These are phyloP conservation scores for Cyberlindnera maritima DNA, from an alignment of 805 yeast species.

Conservation along the genomic window DNA sequence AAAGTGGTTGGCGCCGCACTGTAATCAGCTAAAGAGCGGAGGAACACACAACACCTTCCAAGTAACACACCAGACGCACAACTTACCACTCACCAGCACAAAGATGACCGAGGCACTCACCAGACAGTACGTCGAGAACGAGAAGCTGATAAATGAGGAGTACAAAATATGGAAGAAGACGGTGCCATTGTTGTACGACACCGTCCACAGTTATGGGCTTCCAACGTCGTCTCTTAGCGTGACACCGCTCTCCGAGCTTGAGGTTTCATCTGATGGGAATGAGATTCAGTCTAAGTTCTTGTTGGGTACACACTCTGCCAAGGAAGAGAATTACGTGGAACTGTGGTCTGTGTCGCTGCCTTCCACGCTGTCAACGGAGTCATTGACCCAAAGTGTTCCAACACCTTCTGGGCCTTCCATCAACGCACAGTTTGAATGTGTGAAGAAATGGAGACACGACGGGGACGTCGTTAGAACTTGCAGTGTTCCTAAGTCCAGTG, in stretches of 20 bases:
- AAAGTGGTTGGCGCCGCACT: too few relatives aligned
- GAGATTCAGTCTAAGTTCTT: conserved; percentile 38
- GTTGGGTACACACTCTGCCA: conserved; percentile 44
- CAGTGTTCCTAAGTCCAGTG: conserved; percentile 33
- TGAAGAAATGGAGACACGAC: conserved; percentile 48
- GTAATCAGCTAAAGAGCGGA: too few relatives aligned
- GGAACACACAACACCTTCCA: too few relatives aligned
- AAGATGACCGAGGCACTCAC: conserved; percentile 10
- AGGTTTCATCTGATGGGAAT: conserved; percentile 26
- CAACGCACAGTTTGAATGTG: conserved; percentile 37
- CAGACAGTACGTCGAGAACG: conserved; percentile 49
- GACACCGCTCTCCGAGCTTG: conserved; percentile 48
- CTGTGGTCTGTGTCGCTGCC: conserved; percentile 38
- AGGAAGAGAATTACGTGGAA: conserved; percentile 41
- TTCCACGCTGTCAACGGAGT: conserved; percentile 42
- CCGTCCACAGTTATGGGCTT: conserved; percentile 57
- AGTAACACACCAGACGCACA: too few relatives aligned
- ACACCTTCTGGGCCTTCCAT: conserved; percentile 28
- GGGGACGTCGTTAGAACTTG: conserved; percentile 63
- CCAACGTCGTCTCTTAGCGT: conserved; percentile 58
- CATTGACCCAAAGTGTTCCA: conserved; percentile 20
- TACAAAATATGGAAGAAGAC: conserved; percentile 82
- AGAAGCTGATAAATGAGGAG: conserved; percentile 71
- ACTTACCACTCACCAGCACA: too few relatives aligned
- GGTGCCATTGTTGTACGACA: conserved; percentile 71